A percentile compares a stretch with the other conserved stretches of the same genome.
Conservation (phyloP, 2,329 filamentous ascomycete genomes). For the Epichloe sylvatica region DNA sequence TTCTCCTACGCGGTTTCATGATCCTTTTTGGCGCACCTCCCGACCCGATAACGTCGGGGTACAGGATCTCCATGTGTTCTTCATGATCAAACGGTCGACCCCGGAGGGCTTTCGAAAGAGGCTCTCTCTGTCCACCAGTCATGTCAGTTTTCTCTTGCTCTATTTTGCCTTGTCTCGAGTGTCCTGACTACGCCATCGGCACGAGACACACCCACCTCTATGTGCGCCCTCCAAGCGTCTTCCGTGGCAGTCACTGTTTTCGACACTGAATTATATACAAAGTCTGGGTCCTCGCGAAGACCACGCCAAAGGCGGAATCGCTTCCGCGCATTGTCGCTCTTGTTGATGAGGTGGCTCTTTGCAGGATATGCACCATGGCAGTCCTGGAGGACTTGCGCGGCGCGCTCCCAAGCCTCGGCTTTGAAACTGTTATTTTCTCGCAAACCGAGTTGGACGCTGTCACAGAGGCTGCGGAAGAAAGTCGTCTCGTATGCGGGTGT, state of each 20-base stretch:
- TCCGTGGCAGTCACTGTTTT: slow-evolving; percentile 41
- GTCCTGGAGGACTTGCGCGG: slow-evolving; percentile 38
- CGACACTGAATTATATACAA: slow-evolving; percentile 36
- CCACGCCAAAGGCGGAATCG: slow-evolving; percentile 49
- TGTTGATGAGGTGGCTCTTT: slow-evolving; percentile 49
- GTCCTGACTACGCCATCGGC: not conserved
- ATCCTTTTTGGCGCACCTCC: slow-evolving; percentile 43
- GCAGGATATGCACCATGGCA: slow-evolving; percentile 43
- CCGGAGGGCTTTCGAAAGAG: slow-evolving; percentile 41
- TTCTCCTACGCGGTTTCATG: slow-evolving; percentile 38
- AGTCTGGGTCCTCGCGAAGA: slow-evolving; percentile 42
- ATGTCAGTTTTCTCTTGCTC: not conserved
- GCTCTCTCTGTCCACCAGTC: slow-evolving; percentile 34
- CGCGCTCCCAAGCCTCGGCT: slow-evolving; percentile 46
- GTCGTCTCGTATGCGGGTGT: slow-evolving; percentile 44
- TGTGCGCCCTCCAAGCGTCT: slow-evolving; percentile 42
- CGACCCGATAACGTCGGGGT: slow-evolving; percentile 45
- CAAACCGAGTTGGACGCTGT: slow-evolving; percentile 42
- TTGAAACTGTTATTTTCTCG: slow-evolving; percentile 48
- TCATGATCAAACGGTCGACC: slow-evolving; percentile 47
- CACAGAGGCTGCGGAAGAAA: slow-evolving; percentile 46
- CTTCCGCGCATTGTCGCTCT: slow-evolving; percentile 49
- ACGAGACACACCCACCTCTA: slow-evolving; percentile 31
- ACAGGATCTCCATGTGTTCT: slow-evolving; percentile 46
- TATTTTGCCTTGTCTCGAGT: slow-evolving; percentile 2